Base-by-base conservation (phyloP, 371 early-diverging fungal species). In the Mortierella sp. region DNA sequence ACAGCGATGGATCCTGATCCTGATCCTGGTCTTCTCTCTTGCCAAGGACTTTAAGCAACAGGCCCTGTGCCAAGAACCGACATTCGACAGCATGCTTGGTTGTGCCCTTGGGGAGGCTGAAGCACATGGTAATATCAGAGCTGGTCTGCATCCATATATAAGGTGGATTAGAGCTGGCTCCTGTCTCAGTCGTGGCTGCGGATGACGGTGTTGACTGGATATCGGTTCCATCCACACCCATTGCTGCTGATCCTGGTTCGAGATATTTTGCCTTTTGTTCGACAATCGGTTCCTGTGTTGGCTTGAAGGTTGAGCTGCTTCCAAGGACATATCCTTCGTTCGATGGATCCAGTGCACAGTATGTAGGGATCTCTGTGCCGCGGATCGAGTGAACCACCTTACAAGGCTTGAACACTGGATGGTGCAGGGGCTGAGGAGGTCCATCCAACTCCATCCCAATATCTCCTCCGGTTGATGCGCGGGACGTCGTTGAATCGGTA, bases 111-210 rank as follows among this genome's bases (percentile, higher is more conserved):
- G 92, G 91, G 11, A 94, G 73, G 3, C 83, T 69, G 44, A 92
- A 86, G 51, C 85, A 83, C 9, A 93, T 62, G 0, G 92, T 92
- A 37, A 94, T 84, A 51, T 94, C 94, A 4, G 82, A 70, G 4
- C 83, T 83, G 1, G 92, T 89, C 60, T 94, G 95, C 4, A 81
- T 87, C 95, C 95, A 94, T 62, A 85, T 83, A 76, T 94, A 94
- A 1, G 84, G 86, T 11, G 83, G 72, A n/a, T 68, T 37, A 37
- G 37, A 37, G 9, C 37, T 37, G 37, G 23, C 25, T 23, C 55
- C 18, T 48, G 15, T 14, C 50, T 50, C 50, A 2, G 50, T n/a
- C 21, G 57, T 29, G 44, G 66, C 6, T 0, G 30, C 64, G 2
- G 80, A 70, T 9, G 57, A 14, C 11, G 58, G 43, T 7, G 26